Conservation (phyloP, 176 grass and related monocot species). For the Dactylis glomerata region DNA sequence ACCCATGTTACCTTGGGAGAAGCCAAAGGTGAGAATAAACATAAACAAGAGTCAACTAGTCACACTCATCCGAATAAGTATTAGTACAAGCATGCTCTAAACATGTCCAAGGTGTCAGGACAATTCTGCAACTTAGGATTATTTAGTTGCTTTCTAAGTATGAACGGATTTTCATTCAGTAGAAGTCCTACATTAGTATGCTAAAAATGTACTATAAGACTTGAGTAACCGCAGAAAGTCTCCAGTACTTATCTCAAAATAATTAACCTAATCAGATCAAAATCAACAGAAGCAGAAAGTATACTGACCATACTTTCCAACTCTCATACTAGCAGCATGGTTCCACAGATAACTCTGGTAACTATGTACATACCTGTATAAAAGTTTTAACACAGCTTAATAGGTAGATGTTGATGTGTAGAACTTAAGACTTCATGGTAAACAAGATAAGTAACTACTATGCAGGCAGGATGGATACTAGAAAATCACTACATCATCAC, state of each 20-base stretch:
- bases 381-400: constrained; percentile 21
- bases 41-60: not conserved
- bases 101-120: not conserved
- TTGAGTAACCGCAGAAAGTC: constrained; percentile 1
- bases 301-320: constrained; percentile 78
- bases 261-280: constrained; percentile 7
- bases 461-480: not conserved
- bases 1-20: not conserved
- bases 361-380: constrained; percentile 94
- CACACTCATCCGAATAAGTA: not conserved
- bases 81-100: not conserved
- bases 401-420: constrained; percentile 14
- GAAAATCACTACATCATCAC: not conserved
- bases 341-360: constrained; percentile 99
- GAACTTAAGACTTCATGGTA: not conserved
- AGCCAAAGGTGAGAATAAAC: not conserved
- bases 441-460: not conserved
- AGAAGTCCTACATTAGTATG: not conserved
- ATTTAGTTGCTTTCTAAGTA: not conserved
- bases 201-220: constrained; percentile 3
- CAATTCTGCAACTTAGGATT: not conserved
- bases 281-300: not conserved
- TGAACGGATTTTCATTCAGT: constrained; percentile 9
- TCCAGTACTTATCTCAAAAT: not conserved
- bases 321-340: constrained; percentile 89